phyloP scores from a whole-genome alignment of 116 monocot genomes.

The Thalassia testudinum region DNA sequence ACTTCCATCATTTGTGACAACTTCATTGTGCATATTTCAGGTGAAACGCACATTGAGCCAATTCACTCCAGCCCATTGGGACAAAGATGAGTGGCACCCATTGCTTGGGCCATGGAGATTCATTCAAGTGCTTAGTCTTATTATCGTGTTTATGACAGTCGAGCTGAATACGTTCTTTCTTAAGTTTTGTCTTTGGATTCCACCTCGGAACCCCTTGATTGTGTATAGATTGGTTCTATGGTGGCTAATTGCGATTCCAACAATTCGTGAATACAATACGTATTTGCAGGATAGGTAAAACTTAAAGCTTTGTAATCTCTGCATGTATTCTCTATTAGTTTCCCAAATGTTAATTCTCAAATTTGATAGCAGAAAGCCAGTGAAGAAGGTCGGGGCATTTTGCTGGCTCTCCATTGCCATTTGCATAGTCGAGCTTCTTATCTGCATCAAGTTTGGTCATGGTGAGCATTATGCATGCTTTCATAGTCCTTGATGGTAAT shows the following conservation, averaged over 20 bases:
- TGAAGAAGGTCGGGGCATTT: constrained; percentile 90
- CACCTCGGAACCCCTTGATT: constrained; percentile 81
- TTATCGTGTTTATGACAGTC: constrained; percentile 72
- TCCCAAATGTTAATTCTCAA: too few relatives aligned
- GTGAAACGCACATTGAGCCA: constrained; percentile 89
- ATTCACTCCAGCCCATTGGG: constrained; percentile 95
- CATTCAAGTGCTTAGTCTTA: constrained; percentile 75
- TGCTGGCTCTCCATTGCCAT: constrained; percentile 97
- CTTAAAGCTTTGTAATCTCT: too few relatives aligned
- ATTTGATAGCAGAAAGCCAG: constrained; percentile 35
- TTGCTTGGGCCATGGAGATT: constrained; percentile 92
- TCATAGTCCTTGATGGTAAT: background rate
- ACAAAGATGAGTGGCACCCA: constrained; percentile 96
- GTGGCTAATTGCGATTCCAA: constrained; percentile 98
- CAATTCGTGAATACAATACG: constrained; percentile 94
- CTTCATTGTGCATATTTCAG: constrained; percentile 15
- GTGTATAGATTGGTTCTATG: constrained; percentile 70
- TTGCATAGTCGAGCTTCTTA: constrained; percentile 93
- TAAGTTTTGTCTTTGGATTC: constrained; percentile 95
- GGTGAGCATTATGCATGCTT: constrained; percentile 21
- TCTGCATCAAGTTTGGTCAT: constrained; percentile 85
- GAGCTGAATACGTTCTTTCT: constrained; percentile 98
- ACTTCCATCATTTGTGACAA: too few relatives aligned
- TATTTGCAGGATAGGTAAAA: constrained; percentile 94
- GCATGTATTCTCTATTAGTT: too few relatives aligned